Evolutionary conservation across 306 rosid species (phyloP).

Genomic region (Coriaria nepalensis): DNA sequence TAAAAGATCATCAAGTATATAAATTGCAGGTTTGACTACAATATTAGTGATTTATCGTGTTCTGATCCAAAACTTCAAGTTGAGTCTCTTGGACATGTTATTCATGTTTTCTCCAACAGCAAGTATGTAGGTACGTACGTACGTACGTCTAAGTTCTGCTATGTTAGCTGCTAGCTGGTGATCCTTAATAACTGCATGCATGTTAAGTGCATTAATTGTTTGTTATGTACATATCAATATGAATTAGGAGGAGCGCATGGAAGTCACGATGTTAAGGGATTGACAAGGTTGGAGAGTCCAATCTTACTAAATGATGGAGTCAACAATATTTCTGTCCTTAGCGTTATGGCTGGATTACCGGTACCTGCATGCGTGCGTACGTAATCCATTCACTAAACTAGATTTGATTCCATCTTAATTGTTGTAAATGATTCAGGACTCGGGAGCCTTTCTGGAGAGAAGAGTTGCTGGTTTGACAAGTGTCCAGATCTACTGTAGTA

Average conservation of each 20-base stretch:
- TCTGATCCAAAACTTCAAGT: slow-evolving; percentile 27
- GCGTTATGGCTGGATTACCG: slow-evolving; percentile 66
- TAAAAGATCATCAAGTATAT: not conserved
- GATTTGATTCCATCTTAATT: not conserved
- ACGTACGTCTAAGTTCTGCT: no score
- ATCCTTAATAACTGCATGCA: no score
- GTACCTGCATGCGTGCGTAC: slow-evolving; percentile 12
- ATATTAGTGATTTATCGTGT: slow-evolving; percentile 26
- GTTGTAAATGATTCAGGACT: slow-evolving; percentile 29
- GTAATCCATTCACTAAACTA: no score
- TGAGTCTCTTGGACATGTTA: slow-evolving; percentile 49
- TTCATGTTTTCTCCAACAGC: slow-evolving; percentile 36
- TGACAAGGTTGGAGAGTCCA: slow-evolving; percentile 29
- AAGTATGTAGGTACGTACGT: slow-evolving; percentile 24
- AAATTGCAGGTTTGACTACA: slow-evolving; percentile 34
- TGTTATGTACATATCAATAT: no score
- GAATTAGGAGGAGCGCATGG: slow-evolving; percentile 47
- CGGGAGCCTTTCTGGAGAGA: slow-evolving; percentile 64
- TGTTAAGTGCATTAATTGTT: no score
- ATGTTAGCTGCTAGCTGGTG: no score
- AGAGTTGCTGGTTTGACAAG: slow-evolving; percentile 39
- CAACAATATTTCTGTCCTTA: slow-evolving; percentile 45
- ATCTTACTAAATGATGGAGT: slow-evolving; percentile 26
- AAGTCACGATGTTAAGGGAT: slow-evolving; percentile 26
- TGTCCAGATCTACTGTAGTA: slow-evolving; percentile 38